A percentile compares a stretch with the other conserved stretches of the same genome.
Conservation (phyloP, 371 early-diverging fungal genomes). For the Fennellomyces sp. region DNA sequence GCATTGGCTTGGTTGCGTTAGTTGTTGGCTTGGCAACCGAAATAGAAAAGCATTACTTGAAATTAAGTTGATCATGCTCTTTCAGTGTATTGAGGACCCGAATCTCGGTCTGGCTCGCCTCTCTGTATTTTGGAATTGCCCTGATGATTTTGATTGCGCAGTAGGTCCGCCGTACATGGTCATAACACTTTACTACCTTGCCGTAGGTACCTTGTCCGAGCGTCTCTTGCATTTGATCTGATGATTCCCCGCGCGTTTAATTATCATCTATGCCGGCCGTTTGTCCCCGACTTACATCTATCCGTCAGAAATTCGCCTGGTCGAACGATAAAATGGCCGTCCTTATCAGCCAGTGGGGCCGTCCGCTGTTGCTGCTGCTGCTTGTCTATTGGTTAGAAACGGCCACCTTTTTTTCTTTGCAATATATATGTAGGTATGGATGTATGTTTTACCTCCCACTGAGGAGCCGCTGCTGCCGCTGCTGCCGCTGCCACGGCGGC, state of each 20-base stretch:
- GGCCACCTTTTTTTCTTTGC: too few species aligned
- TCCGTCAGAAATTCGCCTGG: constrained; percentile 74
- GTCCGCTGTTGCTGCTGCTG: constrained; percentile 5
- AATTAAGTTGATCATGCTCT: constrained; percentile 68
- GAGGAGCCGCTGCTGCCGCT: neutral
- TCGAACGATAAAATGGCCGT: constrained; percentile 89
- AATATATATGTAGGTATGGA: neutral
- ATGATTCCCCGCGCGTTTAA: too few species aligned
- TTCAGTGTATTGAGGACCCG: constrained; percentile 82
- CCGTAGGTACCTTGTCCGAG: constrained; percentile 98
- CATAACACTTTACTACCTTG: constrained; percentile 91
- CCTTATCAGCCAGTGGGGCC: constrained; percentile 80
- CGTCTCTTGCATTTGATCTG: constrained; percentile 80
- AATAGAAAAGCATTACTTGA: constrained; percentile 13
- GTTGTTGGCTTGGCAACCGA: constrained; percentile 60
- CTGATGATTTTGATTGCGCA: constrained; percentile 88
- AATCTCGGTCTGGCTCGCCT: constrained; percentile 91
- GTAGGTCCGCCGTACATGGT: constrained; percentile 60
- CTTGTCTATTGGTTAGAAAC: too few species aligned
- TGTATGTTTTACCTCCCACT: constrained; percentile 3
- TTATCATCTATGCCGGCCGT: too few species aligned
- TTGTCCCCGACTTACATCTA: constrained; percentile 78
- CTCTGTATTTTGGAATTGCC: constrained; percentile 93
- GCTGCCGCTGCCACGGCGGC: constrained; percentile 5
- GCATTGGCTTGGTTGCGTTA: constrained; percentile 64